phyloP scores from a whole-genome alignment of 2,329 filamentous ascomycete species.

The Alternaria panax region DNA sequence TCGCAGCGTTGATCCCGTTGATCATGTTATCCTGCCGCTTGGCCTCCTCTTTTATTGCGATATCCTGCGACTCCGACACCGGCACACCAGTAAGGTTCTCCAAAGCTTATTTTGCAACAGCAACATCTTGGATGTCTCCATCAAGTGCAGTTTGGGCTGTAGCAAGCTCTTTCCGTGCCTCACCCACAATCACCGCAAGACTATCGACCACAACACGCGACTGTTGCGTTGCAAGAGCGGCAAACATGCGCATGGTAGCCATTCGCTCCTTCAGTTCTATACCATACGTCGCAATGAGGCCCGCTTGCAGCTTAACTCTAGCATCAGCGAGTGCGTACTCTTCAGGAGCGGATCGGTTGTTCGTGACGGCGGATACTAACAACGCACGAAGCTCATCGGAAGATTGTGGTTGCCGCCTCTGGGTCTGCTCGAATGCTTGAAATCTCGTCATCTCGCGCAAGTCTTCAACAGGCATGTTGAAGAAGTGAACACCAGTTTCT shows the following conservation, averaged over 20 bases:
- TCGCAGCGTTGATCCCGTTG: background rate
- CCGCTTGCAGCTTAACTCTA: background rate
- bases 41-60: background rate
- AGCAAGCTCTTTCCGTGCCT: background rate
- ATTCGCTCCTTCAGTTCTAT: background rate
- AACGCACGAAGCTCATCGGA: background rate
- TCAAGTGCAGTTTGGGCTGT: background rate
- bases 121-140: background rate
- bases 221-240: background rate
- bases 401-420: background rate
- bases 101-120: background rate
- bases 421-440: background rate
- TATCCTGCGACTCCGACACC: background rate
- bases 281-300: background rate
- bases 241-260: background rate
- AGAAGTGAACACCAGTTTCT: background rate
- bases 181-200: background rate
- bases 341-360: background rate
- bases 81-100: background rate
- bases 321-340: background rate
- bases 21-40: background rate
- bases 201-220: background rate
- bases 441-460: background rate
- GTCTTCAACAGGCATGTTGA: background rate
- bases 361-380: background rate